Base-by-base conservation (phyloP, 805 yeast genomes). In the Metschnikowia henanensis region DNA sequence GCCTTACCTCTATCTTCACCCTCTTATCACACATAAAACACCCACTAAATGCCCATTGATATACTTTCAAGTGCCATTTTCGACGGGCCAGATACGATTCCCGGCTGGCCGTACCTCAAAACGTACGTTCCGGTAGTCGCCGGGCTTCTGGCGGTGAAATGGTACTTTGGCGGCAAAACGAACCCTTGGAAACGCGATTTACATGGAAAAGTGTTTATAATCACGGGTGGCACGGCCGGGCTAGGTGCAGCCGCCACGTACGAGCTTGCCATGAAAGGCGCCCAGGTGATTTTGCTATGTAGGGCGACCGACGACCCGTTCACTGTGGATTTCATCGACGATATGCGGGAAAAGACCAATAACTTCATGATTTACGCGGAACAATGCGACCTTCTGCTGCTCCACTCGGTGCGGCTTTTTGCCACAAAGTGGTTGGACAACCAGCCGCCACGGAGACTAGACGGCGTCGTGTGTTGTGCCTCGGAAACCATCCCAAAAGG, bases 11-110 rank as follows among this genome's bases (percentile, higher is more conserved):
- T n/a, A n/a, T n/a, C n/a, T n/a, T n/a, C n/a, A n/a, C n/a, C n/a
- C n/a, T n/a, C n/a, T n/a, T n/a, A n/a, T n/a, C n/a, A n/a, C n/a
- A n/a, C n/a, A n/a, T n/a, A n/a, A n/a, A n/a, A n/a, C n/a, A n/a
- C n/a, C n/a, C n/a, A n/a, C n/a, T n/a, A n/a, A n/a, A 92, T 92
- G 99, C 98, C 98, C 1, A 59, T 92, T 40, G 87, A 92, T 58
- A 82, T 90, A 50, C 59, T 90, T 12, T 83, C 86, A n/a, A 72
- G 84, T 1, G 80, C 81, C 31, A 47, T 84, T 23, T 60, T 75
- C 13, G 88, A 90, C 23, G 97, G 97, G 6, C 76, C 91, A 0
- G 81, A 79, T 8, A 72, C 71, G 2, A 73, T 92, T 35, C 97
- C 97, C 0, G 87, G 85, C 26, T 90, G 84, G 82, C 66, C 69